A percentile compares a stretch with the other conserved stretches of the same genome.
Evolutionary conservation across 768 basidiomycete genomes (phyloP).

Genomic region (Coprinellus aureogranulatus): DNA sequence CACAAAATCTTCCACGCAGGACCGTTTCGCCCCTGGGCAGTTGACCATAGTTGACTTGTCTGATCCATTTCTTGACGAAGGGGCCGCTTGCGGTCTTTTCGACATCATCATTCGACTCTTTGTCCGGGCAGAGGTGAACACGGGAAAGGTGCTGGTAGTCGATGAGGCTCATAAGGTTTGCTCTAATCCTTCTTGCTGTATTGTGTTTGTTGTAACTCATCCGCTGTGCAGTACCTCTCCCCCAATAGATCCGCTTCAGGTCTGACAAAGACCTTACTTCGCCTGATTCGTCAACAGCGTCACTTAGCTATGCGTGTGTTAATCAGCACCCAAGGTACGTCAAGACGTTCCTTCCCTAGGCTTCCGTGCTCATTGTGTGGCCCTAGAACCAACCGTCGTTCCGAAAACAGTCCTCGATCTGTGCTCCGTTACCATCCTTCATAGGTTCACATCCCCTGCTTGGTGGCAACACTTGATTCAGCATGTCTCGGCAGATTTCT

Average conservation of each 20-base stretch:
- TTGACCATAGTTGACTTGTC: slow-evolving; percentile 70
- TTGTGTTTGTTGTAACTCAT: slow-evolving; percentile 2
- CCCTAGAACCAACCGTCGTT: slow-evolving; percentile 67
- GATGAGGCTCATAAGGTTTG: slow-evolving; percentile 75
- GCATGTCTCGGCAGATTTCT: slow-evolving; percentile 66
- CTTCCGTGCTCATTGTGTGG: neutral
- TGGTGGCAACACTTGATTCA: slow-evolving; percentile 73
- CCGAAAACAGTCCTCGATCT: slow-evolving; percentile 67
- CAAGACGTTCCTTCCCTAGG: neutral
- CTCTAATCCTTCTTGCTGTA: neutral
- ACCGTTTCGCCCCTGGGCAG: slow-evolving; percentile 54
- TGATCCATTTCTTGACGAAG: slow-evolving; percentile 68
- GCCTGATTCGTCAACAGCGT: slow-evolving; percentile 65
- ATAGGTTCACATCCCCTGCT: slow-evolving; percentile 71
- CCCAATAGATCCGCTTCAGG: slow-evolving; percentile 43
- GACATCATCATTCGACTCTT: slow-evolving; percentile 68
- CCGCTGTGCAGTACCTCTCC: slow-evolving; percentile 54
- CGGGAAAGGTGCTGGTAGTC: slow-evolving; percentile 68
- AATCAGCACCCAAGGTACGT: slow-evolving; percentile 69
- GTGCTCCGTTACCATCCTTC: slow-evolving; percentile 62
- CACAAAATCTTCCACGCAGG: slow-evolving; percentile 5
- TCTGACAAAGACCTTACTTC: slow-evolving; percentile 56
- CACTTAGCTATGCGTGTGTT: slow-evolving; percentile 72
- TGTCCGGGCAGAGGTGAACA: slow-evolving; percentile 54
- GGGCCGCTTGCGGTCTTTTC: slow-evolving; percentile 66